Base-by-base conservation (phyloP, 352 stramenopile species). In the Globisporangium radiosum region DNA sequence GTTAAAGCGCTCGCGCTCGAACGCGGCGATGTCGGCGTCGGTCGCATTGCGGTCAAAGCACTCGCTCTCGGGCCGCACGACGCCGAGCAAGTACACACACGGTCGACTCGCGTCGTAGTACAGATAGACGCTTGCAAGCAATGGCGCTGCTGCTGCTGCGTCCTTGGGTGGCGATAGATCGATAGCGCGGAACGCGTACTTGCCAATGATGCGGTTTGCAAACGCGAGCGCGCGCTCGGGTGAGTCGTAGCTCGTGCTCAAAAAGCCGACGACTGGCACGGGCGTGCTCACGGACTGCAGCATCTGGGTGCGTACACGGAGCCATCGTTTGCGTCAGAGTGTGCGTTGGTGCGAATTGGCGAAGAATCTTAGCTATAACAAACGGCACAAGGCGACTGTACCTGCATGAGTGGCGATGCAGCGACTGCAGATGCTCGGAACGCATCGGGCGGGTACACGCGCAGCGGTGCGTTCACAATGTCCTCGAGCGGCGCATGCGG, bases 131-230 rank as follows among this genome's bases (percentile, higher is more conserved):
- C 65, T 87, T 0, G 76, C 70, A 4, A 65, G 49, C 13, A 61
- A 49, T 33, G 57, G 59, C 10, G 52, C 10, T 17, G 42, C 54
- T 25, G 25, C 25, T 25, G 25, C 25, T 19, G 17, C 17, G 40
- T 54, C 54, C 15, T 78, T 66, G 48, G 72, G 62, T 10, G 51
- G 7, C n/a, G 54, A 52, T 56, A 68, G 38, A 5, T 57, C 55
- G 4, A 69, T 56, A 8, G 63, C 63, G 55, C 62, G 54, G 54
- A 92, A 92, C 11, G 75, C 78, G 39, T 60, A 65, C 48, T 69
- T 77, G 7, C 81, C 79, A 7, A 92, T 82, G 5, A 92, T 15
- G 2, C 78, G 77, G 47, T 92, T 92, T 33, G 75, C 65, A 48
- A 90, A 81, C 45, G 75, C 64, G 51, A 72, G 76, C 15, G 71